A percentile compares a stretch with the other conserved stretches of the same genome.
phyloP scores from a whole-genome alignment of 345 rosid species.

The Ceriops tagal region DNA sequence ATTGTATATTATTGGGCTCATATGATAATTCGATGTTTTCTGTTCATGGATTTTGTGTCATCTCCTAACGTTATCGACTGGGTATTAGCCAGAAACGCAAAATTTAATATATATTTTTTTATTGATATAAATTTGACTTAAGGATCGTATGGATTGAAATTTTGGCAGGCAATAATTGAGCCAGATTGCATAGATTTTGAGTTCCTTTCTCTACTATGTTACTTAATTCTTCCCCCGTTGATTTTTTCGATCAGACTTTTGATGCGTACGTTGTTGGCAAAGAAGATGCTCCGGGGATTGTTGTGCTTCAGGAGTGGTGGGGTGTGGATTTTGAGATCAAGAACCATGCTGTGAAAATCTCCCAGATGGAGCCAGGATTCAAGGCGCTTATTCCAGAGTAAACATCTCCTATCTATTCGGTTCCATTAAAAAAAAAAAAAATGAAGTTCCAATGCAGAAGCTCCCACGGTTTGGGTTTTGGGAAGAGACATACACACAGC shows the following conservation, averaged over 20 bases:
- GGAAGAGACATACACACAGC: no score
- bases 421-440: background rate
- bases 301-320: slow-evolving; percentile 98
- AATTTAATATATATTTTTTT: background rate
- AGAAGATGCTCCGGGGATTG: slow-evolving; percentile 86
- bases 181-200: background rate
- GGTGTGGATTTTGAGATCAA: slow-evolving; percentile 95
- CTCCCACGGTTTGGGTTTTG: no score
- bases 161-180: no score
- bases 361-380: slow-evolving; percentile 75
- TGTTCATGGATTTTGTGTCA: background rate
- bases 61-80: background rate
- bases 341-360: slow-evolving; percentile 80
- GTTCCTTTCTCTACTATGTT: background rate
- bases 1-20: no score
- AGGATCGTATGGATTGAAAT: no score
- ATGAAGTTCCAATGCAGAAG: no score
- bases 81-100: background rate
- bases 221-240: background rate
- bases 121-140: background rate
- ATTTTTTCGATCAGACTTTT: slow-evolving; percentile 48
- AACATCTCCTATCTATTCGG: background rate
- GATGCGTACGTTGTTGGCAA: slow-evolving; percentile 91
- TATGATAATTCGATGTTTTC: background rate
- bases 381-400: slow-evolving; percentile 93